A percentile compares a stretch with the other conserved stretches of the same genome.
These are phyloP conservation scores for Aspergillus ochraceus DNA, from an alignment of 2,329 filamentous ascomycete species.

Conservation along the genomic window DNA sequence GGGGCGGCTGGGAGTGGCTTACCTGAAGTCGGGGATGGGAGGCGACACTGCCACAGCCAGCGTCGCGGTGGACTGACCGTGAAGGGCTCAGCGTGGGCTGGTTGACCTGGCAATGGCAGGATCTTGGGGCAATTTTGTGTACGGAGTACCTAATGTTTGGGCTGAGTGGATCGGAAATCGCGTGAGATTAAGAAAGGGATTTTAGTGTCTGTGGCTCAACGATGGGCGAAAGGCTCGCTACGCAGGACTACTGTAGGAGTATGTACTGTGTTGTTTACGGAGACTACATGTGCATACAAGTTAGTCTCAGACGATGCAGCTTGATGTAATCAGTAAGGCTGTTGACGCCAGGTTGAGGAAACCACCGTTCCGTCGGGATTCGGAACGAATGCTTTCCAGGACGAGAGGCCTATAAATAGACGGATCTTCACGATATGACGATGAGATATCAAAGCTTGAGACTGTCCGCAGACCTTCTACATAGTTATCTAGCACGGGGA, in stretches of 20 bases:
- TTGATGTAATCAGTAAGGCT: background rate
- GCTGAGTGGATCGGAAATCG: background rate
- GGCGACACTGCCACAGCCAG: background rate
- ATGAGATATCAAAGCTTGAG: background rate
- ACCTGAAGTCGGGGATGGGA: slow-evolving; percentile 4
- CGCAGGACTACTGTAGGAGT: too few relatives aligned
- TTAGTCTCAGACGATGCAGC: background rate
- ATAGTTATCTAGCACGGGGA: too few relatives aligned
- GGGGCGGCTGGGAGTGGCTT: slow-evolving; percentile 1
- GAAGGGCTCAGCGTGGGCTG: background rate
- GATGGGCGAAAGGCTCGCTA: background rate
- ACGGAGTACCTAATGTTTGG: too few relatives aligned
- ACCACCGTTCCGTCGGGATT: background rate
- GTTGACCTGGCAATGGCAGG: slow-evolving; percentile 3
- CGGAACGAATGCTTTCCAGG: background rate
- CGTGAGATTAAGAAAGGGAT: background rate
- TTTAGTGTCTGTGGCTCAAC: background rate
- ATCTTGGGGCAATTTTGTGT: background rate
- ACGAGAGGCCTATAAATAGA: background rate
- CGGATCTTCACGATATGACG: background rate
- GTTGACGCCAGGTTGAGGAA: background rate
- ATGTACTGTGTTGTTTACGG: too few relatives aligned
- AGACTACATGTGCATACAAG: too few relatives aligned
- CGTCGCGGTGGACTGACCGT: background rate
- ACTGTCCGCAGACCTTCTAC: background rate